Conservation (phyloP, 495 filamentous ascomycete species). For the Xylaria acuta region DNA sequence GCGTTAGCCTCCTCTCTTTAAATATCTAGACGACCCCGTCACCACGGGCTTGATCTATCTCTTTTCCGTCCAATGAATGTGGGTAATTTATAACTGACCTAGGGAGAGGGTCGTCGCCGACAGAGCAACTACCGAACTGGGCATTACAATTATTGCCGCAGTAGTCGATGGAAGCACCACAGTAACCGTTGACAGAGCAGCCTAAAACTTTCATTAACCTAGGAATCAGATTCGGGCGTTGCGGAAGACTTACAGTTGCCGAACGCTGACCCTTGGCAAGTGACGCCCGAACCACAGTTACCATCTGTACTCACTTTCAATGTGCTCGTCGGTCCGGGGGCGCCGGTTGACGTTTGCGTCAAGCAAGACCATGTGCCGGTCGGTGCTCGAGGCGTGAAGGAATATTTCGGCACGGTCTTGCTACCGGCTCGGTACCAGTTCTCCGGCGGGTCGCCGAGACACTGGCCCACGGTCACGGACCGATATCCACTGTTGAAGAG, state of each 20-base stretch:
- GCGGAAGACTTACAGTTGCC: conserved; percentile 42
- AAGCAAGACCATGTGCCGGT: conserved; percentile 38
- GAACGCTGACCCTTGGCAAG: conserved; percentile 55
- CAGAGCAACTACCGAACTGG: conserved; percentile 55
- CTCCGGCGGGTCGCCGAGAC: conserved; percentile 69
- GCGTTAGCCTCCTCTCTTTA: background rate
- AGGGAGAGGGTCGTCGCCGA: conserved; percentile 26
- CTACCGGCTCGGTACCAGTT: conserved; percentile 71
- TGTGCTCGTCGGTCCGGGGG: conserved; percentile 37
- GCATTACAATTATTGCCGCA: conserved; percentile 59
- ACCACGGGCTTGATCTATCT: background rate
- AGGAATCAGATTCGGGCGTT: conserved; percentile 15
- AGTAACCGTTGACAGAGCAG: conserved; percentile 53
- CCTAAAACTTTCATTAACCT: conserved; percentile 30
- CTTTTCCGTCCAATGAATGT: background rate
- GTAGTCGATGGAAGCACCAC: conserved; percentile 56
- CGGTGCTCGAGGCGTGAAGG: conserved; percentile 33
- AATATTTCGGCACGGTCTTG: conserved; percentile 34
- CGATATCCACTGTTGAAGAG: conserved; percentile 65
- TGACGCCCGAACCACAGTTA: conserved; percentile 57
- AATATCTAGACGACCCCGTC: background rate
- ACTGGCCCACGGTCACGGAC: conserved; percentile 75
- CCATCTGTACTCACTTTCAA: conserved; percentile 55
- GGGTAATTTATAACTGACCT: conserved; percentile 13
- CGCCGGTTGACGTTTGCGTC: conserved; percentile 23